These are phyloP conservation scores for Nemania sp. DNA, from an alignment of 2,329 filamentous ascomycete species.

Conservation along the genomic window DNA sequence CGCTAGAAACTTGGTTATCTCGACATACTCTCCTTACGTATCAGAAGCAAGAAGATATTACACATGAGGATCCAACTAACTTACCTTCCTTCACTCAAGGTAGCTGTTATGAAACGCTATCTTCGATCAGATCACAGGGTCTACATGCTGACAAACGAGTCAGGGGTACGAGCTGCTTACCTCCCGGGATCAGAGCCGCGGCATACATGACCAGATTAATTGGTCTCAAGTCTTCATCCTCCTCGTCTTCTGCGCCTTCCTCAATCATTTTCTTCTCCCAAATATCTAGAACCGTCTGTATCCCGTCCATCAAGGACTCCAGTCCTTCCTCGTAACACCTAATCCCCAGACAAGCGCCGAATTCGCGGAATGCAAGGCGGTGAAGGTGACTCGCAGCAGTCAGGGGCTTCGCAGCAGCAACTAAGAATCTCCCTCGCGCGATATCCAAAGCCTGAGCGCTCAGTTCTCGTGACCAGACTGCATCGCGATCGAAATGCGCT, in stretches of 20 bases:
- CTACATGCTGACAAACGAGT: background rate
- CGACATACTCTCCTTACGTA: too few species aligned
- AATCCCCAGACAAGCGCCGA: constrained; percentile 27
- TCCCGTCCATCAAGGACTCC: constrained; percentile 8
- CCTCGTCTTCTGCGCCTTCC: constrained; percentile 39
- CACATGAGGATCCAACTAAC: too few species aligned
- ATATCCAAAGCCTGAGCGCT: constrained; percentile 19
- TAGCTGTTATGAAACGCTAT: constrained; percentile 10
- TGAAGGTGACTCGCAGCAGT: constrained; percentile 14
- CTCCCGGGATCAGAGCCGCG: constrained; percentile 65
- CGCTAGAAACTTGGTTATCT: too few species aligned
- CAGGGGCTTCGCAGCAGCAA: constrained; percentile 8
- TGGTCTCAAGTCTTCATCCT: constrained; percentile 59
- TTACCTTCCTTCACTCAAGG: too few species aligned
- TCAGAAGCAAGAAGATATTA: too few species aligned
- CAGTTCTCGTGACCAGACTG: constrained; percentile 11
- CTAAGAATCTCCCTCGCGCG: constrained; percentile 6
- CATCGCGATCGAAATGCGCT: constrained; percentile 23
- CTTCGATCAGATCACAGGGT: background rate
- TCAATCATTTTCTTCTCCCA: constrained; percentile 46
- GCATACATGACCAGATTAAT: constrained; percentile 70
- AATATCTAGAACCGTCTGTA: constrained; percentile 16
- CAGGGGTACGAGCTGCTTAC: constrained; percentile 52
- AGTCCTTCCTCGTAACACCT: constrained; percentile 13
- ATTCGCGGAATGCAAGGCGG: constrained; percentile 29